These are phyloP conservation scores for Aspergillus sp. DNA, from an alignment of 2,329 filamentous ascomycete species.

Conservation along the genomic window DNA sequence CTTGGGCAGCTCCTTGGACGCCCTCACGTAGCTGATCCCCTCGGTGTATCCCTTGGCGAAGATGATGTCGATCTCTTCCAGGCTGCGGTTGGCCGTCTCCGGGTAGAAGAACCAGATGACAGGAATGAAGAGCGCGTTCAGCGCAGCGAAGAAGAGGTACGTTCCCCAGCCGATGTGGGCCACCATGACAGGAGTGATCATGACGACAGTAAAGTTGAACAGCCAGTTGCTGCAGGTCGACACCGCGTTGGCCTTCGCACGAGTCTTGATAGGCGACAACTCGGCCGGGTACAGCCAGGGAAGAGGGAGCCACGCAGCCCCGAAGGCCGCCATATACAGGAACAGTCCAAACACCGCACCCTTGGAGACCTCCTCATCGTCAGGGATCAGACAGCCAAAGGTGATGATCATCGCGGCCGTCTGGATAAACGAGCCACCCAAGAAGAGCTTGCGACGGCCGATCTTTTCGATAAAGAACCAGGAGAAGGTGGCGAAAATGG, in stretches of 20 bases:
- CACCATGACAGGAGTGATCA: slow-evolving; percentile 48
- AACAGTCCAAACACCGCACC: slow-evolving; percentile 61
- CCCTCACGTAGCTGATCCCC: slow-evolving; percentile 40
- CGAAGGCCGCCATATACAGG: slow-evolving; percentile 68
- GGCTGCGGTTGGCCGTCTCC: slow-evolving; percentile 46
- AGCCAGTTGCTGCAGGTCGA: slow-evolving; percentile 57
- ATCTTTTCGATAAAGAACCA: slow-evolving; percentile 52
- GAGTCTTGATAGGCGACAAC: slow-evolving; percentile 55
- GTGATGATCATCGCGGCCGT: slow-evolving; percentile 40
- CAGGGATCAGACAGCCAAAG: slow-evolving; percentile 39
- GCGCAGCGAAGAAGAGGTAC: slow-evolving; percentile 44
- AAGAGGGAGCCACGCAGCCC: slow-evolving; percentile 63
- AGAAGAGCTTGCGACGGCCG: slow-evolving; percentile 45
- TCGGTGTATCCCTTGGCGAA: slow-evolving; percentile 46
- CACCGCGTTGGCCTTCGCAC: slow-evolving; percentile 56
- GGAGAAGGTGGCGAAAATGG: slow-evolving; percentile 43
- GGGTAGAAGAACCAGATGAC: slow-evolving; percentile 56
- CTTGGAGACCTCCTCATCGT: slow-evolving; percentile 25
- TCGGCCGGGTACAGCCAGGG: slow-evolving; percentile 58
- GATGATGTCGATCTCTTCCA: slow-evolving; percentile 47
- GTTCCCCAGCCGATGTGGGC: slow-evolving; percentile 40
- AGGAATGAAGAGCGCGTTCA: slow-evolving; percentile 49
- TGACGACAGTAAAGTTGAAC: slow-evolving; percentile 56
- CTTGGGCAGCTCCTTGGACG: slow-evolving; percentile 32
- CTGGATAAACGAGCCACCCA: slow-evolving; percentile 40